Evolutionary conservation across 208 protist genomes (phyloP).

Genomic region (Wallacemonas collosoma): DNA sequence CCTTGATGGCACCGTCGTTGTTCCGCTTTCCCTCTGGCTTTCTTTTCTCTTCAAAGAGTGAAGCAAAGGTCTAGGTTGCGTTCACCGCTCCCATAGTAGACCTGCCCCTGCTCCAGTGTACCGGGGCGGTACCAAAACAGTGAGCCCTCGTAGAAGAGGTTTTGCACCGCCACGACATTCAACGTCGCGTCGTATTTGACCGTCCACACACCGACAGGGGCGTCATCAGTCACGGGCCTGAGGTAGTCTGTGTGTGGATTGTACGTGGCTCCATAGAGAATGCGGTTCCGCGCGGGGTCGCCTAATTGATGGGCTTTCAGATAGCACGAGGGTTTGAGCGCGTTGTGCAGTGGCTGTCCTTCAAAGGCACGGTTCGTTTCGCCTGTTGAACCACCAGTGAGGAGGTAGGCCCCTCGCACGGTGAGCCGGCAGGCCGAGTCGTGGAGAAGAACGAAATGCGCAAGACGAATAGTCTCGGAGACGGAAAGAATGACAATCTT

Average conservation of each 20-base stretch:
- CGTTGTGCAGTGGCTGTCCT: conserved; percentile 76
- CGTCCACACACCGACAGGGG: conserved; percentile 81
- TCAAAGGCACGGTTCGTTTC: conserved; percentile 72
- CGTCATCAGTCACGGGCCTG: conserved; percentile 85
- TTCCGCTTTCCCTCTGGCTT: not conserved
- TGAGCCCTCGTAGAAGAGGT: conserved; percentile 81
- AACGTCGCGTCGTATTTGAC: conserved; percentile 85
- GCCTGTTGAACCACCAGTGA: conserved; percentile 31
- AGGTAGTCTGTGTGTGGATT: conserved; percentile 83
- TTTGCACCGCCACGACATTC: conserved; percentile 82
- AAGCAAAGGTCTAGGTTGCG: conserved; percentile 89
- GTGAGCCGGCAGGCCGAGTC: conserved; percentile 74
- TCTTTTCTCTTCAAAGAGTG: conserved; percentile 39
- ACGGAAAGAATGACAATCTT: conserved; percentile 86
- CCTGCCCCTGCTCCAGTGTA: conserved; percentile 76
- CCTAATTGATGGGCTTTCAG: conserved; percentile 54
- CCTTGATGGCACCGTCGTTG: not conserved
- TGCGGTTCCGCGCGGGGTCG: conserved; percentile 46
- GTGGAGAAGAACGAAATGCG: conserved; percentile 86
- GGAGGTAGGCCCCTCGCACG: conserved; percentile 77
- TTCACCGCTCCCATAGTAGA: conserved; percentile 87
- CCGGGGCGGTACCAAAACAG: conserved; percentile 89
- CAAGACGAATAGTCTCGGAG: conserved; percentile 70
- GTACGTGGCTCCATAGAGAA: conserved; percentile 85
- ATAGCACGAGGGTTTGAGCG: conserved; percentile 85